Evolutionary conservation across 805 yeast genomes (phyloP).

Genomic region (Candida nemodendra): DNA sequence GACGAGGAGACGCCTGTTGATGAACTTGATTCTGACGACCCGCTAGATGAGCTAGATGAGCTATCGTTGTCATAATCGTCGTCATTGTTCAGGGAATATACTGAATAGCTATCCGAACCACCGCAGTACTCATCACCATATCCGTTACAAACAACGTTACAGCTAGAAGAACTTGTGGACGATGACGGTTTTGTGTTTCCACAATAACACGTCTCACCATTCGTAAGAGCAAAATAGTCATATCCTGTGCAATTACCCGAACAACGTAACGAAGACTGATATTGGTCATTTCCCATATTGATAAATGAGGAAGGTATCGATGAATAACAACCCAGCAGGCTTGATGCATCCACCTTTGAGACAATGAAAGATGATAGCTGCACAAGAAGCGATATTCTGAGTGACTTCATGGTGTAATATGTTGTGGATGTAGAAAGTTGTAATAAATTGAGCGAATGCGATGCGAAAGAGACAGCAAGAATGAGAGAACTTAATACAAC

Average conservation of each 20-base stretch:
- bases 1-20: slow-evolving; percentile 16
- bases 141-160: slow-evolving; percentile 56
- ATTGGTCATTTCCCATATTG: slow-evolving; percentile 48
- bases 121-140: slow-evolving; percentile 65
- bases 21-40: slow-evolving; percentile 16
- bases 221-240: slow-evolving; percentile 49
- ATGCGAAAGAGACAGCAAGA: no score
- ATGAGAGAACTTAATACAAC: no score
- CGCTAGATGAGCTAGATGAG: slow-evolving; percentile 22
- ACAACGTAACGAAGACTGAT: slow-evolving; percentile 63
- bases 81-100: slow-evolving; percentile 39
- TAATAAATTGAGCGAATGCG: no score
- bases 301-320: slow-evolving; percentile 35
- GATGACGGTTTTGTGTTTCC: slow-evolving; percentile 46
- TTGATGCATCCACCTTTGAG: slow-evolving; percentile 5
- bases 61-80: slow-evolving; percentile 8
- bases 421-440: no score
- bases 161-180: slow-evolving; percentile 32
- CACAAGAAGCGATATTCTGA: slow-evolving; percentile 4
- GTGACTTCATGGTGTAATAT: not conserved
- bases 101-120: slow-evolving; percentile 42
- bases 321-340: slow-evolving; percentile 39
- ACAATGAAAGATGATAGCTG: slow-evolving; percentile 4
- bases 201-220: slow-evolving; percentile 65
- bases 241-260: slow-evolving; percentile 37